Evolutionary conservation across 306 rosid species (phyloP).

Genomic region (Rosa multiflora): DNA sequence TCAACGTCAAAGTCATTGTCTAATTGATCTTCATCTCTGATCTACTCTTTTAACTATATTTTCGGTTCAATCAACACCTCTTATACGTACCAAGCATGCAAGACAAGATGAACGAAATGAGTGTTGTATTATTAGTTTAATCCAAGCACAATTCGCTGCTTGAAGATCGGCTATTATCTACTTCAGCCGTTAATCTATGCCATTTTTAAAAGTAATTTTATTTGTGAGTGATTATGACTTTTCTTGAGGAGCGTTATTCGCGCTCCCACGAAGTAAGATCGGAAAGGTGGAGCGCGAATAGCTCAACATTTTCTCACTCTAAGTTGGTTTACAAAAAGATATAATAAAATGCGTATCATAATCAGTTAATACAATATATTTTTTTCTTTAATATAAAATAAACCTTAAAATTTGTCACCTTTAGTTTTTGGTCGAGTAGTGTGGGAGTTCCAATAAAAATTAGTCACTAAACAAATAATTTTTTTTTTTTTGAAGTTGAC

Average conservation of each 20-base stretch:
- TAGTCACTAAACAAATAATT: not conserved
- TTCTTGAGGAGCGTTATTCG: not conserved
- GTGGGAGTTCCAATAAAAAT: not conserved
- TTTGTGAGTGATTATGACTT: not conserved
- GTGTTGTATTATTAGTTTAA: not conserved
- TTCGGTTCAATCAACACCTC: not conserved
- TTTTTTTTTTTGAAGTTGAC: not conserved
- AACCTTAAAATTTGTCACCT: not conserved
- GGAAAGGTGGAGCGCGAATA: not conserved
- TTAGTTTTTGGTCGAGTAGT: not conserved
- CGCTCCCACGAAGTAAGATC: not conserved
- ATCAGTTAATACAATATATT: too few relatives aligned
- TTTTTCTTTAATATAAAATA: too few relatives aligned
- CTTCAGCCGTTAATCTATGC: not conserved
- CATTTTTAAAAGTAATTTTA: not conserved
- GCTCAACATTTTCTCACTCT: not conserved
- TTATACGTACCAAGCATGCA: not conserved
- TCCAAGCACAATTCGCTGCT: constrained; percentile 1
- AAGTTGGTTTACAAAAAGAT: not conserved
- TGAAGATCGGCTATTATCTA: not conserved
- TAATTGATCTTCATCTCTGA: not conserved
- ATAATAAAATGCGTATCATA: too few relatives aligned
- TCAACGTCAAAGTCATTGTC: not conserved
- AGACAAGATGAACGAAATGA: not conserved
- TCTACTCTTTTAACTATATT: not conserved